These are phyloP conservation scores for Mortierella sp. DNA, from an alignment of 371 early-diverging fungal genomes.

Conservation along the genomic window DNA sequence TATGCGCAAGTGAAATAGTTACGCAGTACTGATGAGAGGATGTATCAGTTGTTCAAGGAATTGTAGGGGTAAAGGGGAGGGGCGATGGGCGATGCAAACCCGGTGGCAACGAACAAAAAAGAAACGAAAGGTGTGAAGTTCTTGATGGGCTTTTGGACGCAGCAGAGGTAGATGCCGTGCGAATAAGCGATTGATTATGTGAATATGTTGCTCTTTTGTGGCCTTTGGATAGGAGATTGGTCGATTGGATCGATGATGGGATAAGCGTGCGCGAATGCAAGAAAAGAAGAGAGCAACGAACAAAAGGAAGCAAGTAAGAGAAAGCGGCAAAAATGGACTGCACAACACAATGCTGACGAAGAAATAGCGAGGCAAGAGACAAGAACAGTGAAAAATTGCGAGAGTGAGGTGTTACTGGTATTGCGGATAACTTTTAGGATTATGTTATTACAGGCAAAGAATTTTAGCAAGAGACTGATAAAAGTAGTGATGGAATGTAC, in stretches of 20 bases:
- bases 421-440: too few species aligned
- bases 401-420: too few species aligned
- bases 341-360: not conserved
- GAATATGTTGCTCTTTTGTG: not conserved
- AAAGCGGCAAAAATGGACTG: not conserved
- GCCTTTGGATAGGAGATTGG: not conserved
- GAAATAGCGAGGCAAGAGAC: too few species aligned
- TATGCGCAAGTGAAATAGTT: not conserved
- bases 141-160: not conserved
- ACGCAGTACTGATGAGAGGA: not conserved
- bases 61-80: not conserved
- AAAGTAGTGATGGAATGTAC: too few species aligned
- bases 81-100: not conserved
- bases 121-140: not conserved
- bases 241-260: not conserved
- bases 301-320: not conserved
- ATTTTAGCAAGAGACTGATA: too few species aligned
- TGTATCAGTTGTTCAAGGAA: not conserved
- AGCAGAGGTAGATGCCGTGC: too few species aligned
- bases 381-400: too few species aligned
- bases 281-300: not conserved
- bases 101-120: too few species aligned
- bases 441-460: too few species aligned
- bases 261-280: not conserved
- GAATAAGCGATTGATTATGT: not conserved